Percentiles rank a stretch among this genome's conserved stretches.
Evolutionary conservation across 2,329 filamentous ascomycete species (phyloP).

Genomic region (Colletotrichum caudatum): DNA sequence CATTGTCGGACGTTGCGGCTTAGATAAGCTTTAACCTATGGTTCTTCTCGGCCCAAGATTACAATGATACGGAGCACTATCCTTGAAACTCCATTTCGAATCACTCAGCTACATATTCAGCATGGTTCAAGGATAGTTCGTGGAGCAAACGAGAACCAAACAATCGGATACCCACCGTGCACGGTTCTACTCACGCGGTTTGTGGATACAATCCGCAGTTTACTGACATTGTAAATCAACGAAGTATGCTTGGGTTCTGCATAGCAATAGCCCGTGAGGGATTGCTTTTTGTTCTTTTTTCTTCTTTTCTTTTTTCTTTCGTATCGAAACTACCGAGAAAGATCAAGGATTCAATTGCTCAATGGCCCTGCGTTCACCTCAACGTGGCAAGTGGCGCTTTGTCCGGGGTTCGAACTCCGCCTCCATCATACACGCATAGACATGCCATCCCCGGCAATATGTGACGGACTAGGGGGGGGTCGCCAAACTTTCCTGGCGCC

Average conservation of each 20-base stretch:
- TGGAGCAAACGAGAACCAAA: background rate
- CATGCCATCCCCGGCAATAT: background rate
- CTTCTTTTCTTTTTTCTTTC: background rate
- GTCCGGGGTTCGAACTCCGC: background rate
- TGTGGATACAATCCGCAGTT: too few species aligned
- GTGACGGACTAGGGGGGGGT: background rate
- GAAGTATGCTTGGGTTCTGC: background rate
- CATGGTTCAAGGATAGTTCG: background rate
- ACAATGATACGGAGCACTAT: background rate
- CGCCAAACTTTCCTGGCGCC: constrained; percentile 26
- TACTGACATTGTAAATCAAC: background rate
- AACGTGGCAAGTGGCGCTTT: background rate
- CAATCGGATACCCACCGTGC: too few species aligned
- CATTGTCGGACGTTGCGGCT: too few species aligned
- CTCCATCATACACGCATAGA: background rate
- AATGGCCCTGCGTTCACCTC: too few species aligned
- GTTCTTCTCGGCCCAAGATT: too few species aligned
- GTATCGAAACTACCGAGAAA: too few species aligned
- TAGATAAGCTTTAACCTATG: too few species aligned
- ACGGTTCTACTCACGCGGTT: background rate
- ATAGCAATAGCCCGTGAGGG: background rate
- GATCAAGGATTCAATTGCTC: background rate
- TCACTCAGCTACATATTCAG: background rate
- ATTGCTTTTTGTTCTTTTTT: background rate
- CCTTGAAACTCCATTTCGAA: background rate